Evolutionary conservation across 169 alveolate genomes (phyloP).

Genomic region (Cryptosporidium bovis): DNA sequence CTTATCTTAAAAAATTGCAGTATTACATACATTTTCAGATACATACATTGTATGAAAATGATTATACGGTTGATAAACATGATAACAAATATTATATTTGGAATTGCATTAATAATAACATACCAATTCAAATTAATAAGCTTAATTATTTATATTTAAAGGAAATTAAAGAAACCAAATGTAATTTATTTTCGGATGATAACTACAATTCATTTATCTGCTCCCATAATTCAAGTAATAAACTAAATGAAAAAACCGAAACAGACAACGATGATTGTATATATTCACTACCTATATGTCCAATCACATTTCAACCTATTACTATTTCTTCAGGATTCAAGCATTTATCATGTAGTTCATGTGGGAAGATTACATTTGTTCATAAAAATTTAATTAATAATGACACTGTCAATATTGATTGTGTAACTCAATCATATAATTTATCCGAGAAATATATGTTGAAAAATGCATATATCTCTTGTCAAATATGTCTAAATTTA

Average conservation of each 20-base stretch:
- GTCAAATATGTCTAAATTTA: slow-evolving; percentile 30
- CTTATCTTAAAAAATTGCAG: slow-evolving; percentile 19
- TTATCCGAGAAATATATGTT: slow-evolving; percentile 19
- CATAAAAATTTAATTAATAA: not conserved
- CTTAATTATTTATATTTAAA: not conserved
- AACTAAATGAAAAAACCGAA: not conserved
- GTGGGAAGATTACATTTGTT: slow-evolving; percentile 41
- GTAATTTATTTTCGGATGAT: not conserved
- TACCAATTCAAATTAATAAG: not conserved
- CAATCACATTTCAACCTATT: slow-evolving; percentile 56
- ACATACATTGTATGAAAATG: not conserved
- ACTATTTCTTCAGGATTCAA: not conserved
- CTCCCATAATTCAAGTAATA: not conserved
- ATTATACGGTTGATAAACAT: not conserved
- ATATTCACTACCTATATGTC: slow-evolving; percentile 56
- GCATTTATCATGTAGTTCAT: slow-evolving; percentile 56
- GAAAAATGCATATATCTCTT: slow-evolving; percentile 9
- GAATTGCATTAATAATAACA: slow-evolving; percentile 16
- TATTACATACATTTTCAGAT: slow-evolving; percentile 39
- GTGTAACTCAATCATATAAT: not conserved
- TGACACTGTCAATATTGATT: not conserved
- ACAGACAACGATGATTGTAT: slow-evolving; percentile 1
- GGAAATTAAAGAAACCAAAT: not conserved
- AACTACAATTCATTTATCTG: not conserved
- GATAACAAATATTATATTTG: slow-evolving; percentile 1